phyloP scores from a whole-genome alignment of 257 asterid genomes.

The Ilex asprella region DNA sequence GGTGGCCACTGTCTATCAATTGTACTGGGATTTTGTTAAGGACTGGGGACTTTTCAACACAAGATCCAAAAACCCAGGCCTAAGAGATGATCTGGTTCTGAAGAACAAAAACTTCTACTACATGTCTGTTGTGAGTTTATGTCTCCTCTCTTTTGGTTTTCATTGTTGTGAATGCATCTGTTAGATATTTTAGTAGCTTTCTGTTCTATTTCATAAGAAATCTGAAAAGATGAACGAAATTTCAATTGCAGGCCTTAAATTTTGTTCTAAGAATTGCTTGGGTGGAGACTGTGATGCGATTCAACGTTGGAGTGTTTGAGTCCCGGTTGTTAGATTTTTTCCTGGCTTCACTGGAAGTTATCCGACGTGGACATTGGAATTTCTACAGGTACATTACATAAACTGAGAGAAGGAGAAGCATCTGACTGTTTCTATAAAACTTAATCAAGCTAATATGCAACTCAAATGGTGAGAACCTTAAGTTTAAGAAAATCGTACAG shows the following conservation, averaged over 20 bases:
- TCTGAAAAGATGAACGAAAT: not conserved
- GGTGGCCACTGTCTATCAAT: constrained; percentile 71
- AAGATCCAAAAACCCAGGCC: constrained; percentile 60
- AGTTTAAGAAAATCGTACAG: no score
- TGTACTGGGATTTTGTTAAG: constrained; percentile 93
- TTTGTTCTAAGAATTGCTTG: constrained; percentile 78
- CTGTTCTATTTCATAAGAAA: not conserved
- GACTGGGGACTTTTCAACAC: constrained; percentile 86
- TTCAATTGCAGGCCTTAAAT: constrained; percentile 52
- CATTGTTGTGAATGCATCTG: not conserved
- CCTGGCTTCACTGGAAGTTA: constrained; percentile 83
- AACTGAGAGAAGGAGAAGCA: no score
- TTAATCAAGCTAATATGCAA: no score
- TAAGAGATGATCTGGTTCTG: constrained; percentile 72
- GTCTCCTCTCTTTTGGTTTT: no score
- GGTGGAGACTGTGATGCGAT: constrained; percentile 72
- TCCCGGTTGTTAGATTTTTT: constrained; percentile 60
- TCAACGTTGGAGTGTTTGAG: constrained; percentile 50
- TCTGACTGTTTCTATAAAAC: no score
- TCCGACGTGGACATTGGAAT: constrained; percentile 99
- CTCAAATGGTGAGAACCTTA: no score
- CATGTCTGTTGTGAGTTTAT: constrained; percentile 70
- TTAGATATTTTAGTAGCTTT: not conserved
- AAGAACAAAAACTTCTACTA: constrained; percentile 72
- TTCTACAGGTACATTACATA: constrained; percentile 55